Evolutionary conservation across 805 yeast genomes (phyloP).

Genomic region (Saturnispora zaruensis): DNA sequence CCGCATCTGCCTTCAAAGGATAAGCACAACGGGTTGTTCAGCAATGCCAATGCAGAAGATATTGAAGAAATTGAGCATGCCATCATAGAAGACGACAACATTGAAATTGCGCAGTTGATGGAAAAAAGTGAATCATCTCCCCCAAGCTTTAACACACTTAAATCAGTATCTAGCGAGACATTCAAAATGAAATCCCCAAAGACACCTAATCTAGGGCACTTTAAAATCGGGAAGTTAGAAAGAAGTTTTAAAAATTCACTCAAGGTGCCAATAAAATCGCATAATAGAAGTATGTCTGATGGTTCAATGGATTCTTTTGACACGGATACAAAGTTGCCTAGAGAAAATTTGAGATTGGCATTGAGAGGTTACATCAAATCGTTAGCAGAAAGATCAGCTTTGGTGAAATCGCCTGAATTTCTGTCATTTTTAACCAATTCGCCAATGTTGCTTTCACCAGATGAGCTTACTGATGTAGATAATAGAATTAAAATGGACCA

Average conservation of each 20-base stretch:
- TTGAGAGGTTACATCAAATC: slow-evolving; percentile 52
- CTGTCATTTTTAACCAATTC: slow-evolving; percentile 42
- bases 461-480: slow-evolving; percentile 47
- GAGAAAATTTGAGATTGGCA: slow-evolving; percentile 73
- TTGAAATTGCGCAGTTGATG: not conserved
- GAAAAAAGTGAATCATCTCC: not conserved
- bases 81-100: not conserved
- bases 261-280: slow-evolving; percentile 4
- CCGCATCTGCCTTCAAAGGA: slow-evolving; percentile 28
- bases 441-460: slow-evolving; percentile 32
- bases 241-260: slow-evolving; percentile 17
- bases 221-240: slow-evolving; percentile 18
- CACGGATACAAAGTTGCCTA: slow-evolving; percentile 12
- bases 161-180: not conserved
- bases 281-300: not conserved
- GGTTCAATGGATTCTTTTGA: not conserved
- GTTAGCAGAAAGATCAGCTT: slow-evolving; percentile 26
- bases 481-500: slow-evolving; percentile 54
- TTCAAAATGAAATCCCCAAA: slow-evolving; percentile 6
- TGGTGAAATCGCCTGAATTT: slow-evolving; percentile 45
- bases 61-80: slow-evolving; percentile 4
- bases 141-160: not conserved
- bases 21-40: slow-evolving; percentile 19
- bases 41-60: slow-evolving; percentile 13
- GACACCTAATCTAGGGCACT: slow-evolving; percentile 2